phyloP scores from a whole-genome alignment of 768 basidiomycete species.

The Panaeolus cyanescens region DNA sequence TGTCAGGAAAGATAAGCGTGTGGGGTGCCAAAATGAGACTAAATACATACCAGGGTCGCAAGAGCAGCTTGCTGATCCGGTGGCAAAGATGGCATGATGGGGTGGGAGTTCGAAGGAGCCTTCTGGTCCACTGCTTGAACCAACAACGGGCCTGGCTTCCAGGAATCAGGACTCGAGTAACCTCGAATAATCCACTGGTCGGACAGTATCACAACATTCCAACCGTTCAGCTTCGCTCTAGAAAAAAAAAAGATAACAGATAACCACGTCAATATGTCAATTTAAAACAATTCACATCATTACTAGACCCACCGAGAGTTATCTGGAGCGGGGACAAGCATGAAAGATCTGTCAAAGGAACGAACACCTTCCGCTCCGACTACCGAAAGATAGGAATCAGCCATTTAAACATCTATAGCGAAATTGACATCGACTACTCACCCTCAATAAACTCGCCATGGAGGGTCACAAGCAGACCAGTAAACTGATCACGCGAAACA shows the following conservation, averaged over 20 bases:
- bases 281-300: not conserved
- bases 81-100: conserved; percentile 31
- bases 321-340: conserved; percentile 78
- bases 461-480: conserved; percentile 69
- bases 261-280: conserved; percentile 4
- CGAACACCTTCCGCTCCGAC: conserved; percentile 67
- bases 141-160: conserved; percentile 72
- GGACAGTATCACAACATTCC: conserved; percentile 89
- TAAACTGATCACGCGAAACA: conserved; percentile 61
- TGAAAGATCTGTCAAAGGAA: conserved; percentile 92
- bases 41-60: conserved; percentile 54
- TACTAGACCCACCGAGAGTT: conserved; percentile 73
- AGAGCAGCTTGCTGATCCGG: conserved; percentile 53
- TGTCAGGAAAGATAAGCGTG: conserved; percentile 3
- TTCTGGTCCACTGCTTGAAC: conserved; percentile 54
- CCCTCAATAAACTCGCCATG: conserved; percentile 94
- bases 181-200: conserved; percentile 83
- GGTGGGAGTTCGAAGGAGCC: conserved; percentile 22
- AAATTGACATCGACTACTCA: conserved; percentile 37
- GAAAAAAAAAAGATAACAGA: conserved; percentile 9
- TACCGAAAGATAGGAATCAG: conserved; percentile 14
- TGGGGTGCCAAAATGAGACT: conserved; percentile 6
- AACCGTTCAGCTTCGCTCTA: conserved; percentile 80
- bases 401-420: not conserved
- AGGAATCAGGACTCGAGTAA: conserved; percentile 84